Conservation (phyloP, 352 stramenopile genomes). For the Phytophthora melonis region DNA sequence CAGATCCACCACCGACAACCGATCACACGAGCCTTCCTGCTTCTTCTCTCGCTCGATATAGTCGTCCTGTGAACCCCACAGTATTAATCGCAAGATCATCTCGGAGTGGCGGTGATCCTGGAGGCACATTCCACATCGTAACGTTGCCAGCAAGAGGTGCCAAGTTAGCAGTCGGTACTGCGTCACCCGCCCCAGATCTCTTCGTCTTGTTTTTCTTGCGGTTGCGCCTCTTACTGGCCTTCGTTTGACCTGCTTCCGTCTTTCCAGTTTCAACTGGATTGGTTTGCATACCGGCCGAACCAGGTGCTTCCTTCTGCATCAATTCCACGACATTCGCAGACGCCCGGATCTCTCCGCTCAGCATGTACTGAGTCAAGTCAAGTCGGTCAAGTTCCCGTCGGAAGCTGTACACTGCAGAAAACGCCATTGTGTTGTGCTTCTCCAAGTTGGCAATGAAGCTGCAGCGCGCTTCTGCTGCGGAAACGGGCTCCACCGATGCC, state of each 20-base stretch:
- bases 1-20: constrained; percentile 34
- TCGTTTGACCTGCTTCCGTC: not conserved
- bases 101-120: constrained; percentile 12
- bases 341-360: constrained; percentile 33
- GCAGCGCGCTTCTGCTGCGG: constrained; percentile 24
- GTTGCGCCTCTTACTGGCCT: constrained; percentile 13
- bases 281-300: not conserved
- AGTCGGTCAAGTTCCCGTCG: constrained; percentile 29
- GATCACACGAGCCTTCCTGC: not conserved
- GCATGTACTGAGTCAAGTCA: constrained; percentile 35
- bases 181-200: not conserved
- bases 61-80: constrained; percentile 21
- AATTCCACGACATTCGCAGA: not conserved
- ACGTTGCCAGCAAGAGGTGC: constrained; percentile 24
- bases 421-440: constrained; percentile 3
- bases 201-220: constrained; percentile 13
- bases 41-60: constrained; percentile 16
- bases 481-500: constrained; percentile 24
- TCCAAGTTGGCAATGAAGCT: constrained; percentile 31
- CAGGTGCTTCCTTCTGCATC: constrained; percentile 14
- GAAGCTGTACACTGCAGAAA: constrained; percentile 19
- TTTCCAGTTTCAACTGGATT: not conserved
- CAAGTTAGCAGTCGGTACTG: not conserved
- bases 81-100: constrained; percentile 29
- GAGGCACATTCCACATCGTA: constrained; percentile 39